A percentile compares a stretch with the other conserved stretches of the same genome.
phyloP scores from a whole-genome alignment of 148 eudicot species.

The Rhododendron ferrugineum region DNA sequence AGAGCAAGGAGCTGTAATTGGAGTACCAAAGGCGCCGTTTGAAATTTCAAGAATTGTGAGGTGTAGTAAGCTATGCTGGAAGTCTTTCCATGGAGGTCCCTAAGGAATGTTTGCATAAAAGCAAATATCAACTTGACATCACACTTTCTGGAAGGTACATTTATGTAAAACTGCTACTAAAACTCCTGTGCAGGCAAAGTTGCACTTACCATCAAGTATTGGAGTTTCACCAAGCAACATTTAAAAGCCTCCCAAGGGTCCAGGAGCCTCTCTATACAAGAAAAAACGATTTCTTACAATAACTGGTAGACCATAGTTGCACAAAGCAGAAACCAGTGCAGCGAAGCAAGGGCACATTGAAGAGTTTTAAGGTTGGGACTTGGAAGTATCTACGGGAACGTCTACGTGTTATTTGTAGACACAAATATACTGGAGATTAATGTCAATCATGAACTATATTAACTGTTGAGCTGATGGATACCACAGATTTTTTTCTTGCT shows the following conservation, averaged over 20 bases:
- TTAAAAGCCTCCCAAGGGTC: not conserved
- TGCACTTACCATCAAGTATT: not conserved
- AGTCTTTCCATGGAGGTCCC: not conserved
- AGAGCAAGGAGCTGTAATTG: constrained; percentile 4
- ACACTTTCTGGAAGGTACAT: not conserved
- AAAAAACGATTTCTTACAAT: not conserved
- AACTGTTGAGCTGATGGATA: not conserved
- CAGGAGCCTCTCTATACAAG: not conserved
- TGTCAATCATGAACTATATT: not conserved
- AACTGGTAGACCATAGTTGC: not conserved
- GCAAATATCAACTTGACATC: constrained; percentile 8
- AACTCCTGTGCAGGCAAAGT: not conserved
- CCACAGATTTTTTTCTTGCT: not conserved
- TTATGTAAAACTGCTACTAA: not conserved
- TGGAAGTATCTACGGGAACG: not conserved
- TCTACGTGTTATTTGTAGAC: not conserved
- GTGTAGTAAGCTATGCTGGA: constrained; percentile 1
- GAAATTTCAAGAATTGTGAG: constrained; percentile 1
- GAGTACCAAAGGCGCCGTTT: not conserved
- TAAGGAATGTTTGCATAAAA: not conserved
- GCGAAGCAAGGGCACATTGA: not conserved
- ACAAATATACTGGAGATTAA: not conserved
- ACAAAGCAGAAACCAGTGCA: not conserved
- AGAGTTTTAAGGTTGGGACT: not conserved
- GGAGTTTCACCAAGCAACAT: not conserved